Evolutionary conservation across 129 eudicot species (phyloP), one percentile per base, ranked within the genome.

Genomic region (Lonicera japonica): DNA sequence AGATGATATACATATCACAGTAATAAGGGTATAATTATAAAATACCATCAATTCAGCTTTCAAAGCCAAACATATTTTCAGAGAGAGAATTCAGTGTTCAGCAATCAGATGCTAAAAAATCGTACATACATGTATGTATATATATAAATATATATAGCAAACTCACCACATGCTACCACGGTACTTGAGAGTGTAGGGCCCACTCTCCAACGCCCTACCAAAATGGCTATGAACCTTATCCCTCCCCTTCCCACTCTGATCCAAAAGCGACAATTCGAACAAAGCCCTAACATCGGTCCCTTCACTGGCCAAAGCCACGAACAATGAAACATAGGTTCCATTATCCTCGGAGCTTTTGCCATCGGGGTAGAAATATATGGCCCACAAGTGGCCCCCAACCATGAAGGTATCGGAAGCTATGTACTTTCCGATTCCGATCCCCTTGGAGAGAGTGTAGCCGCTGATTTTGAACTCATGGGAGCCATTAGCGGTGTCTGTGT

Each of bases 121-220:
- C n/a, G n/a, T n/a, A n/a, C n/a, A n/a, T 43, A 43, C 16, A 10
- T 3, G 50, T 10, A 43, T 43, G n/a, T n/a, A 43, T 43, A 43
- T 10, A 43, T 8, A 8, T 43, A 43, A 1, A 43, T 8, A 43
- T 8, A 43, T 43, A 69, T 25, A 24, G 19, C 18, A 40, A 53
- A 22, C 71, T 19, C 66, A 81, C 87, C 87, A 81, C 87, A 81
- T 81, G 61, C 87, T 81, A 14, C 86, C 86, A 15, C 82, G 82
- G 34, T 77, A 81, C 53, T 76, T 76, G 51, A 81, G 79, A 1
- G 82, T 76, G 21, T 81, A 77, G 0, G 87, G 87, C 16, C 87
- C 87, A 9, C 68, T 69, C 29, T 81, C 87, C 51, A 77, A 60
- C 16, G 73, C 71, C 48, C 83, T 64, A 16, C 79, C 87, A 17